A percentile compares a stretch with the other conserved stretches of the same genome.
These are phyloP conservation scores for Aspergillus puulaauensis DNA, from an alignment of 2,329 filamentous ascomycete genomes.

Conservation along the genomic window DNA sequence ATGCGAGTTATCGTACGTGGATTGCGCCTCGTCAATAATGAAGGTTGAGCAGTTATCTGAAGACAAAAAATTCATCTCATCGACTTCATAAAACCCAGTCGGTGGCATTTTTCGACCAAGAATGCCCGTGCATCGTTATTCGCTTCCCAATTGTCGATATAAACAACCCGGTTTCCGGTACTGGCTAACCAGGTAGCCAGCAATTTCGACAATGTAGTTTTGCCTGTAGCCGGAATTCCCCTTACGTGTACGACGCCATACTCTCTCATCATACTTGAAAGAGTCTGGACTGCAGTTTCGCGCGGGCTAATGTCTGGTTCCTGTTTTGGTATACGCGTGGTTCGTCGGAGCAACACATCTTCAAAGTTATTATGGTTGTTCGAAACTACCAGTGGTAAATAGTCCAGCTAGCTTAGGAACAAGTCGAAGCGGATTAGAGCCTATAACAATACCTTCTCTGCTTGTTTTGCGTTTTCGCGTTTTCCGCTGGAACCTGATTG, in stretches of 20 bases:
- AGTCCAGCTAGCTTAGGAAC: neutral
- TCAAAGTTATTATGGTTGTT: neutral
- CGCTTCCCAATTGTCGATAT: neutral
- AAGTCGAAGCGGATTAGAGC: neutral
- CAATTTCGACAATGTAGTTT: no score
- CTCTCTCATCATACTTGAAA: no score
- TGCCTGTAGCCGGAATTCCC: no score
- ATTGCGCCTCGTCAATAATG: no score
- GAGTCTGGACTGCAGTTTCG: neutral
- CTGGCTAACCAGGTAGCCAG: neutral
- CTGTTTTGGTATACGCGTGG: neutral
- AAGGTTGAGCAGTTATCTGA: no score
- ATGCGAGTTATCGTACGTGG: no score
- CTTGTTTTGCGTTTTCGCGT: neutral
- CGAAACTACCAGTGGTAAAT: neutral
- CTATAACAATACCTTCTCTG: neutral
- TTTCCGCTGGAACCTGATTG: neutral
- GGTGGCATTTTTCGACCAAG: no score
- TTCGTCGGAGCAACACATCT: neutral
- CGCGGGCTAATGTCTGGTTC: neutral
- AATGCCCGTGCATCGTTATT: neutral
- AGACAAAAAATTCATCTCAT: no score
- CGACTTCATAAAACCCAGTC: no score
- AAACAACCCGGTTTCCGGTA: neutral
- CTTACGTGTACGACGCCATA: no score